These are phyloP conservation scores for Colletotrichum falcatum DNA, from an alignment of 2,329 filamentous ascomycete genomes.

Conservation along the genomic window DNA sequence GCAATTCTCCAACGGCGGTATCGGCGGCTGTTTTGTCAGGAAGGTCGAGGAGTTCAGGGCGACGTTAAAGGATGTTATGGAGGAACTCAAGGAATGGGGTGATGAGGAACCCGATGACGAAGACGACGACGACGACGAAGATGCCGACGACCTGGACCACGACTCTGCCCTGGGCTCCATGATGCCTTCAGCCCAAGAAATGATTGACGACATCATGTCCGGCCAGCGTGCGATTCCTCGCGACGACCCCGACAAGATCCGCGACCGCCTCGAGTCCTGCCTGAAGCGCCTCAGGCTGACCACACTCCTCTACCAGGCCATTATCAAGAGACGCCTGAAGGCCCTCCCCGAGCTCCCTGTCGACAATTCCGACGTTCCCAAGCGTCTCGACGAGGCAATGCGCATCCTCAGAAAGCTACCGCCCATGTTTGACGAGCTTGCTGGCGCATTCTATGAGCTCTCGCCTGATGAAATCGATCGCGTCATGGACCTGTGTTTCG, in stretches of 20 bases:
- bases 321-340: slow-evolving; percentile 77
- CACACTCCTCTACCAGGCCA: slow-evolving; percentile 75
- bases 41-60: slow-evolving; percentile 81
- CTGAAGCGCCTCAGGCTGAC: slow-evolving; percentile 75
- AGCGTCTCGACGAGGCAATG: slow-evolving; percentile 68
- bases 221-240: slow-evolving; percentile 71
- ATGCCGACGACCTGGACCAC: slow-evolving; percentile 55
- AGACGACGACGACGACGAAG: slow-evolving; percentile 63
- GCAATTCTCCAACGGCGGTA: slow-evolving; percentile 72
- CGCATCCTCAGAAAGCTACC: slow-evolving; percentile 70
- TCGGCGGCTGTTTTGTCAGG: slow-evolving; percentile 76
- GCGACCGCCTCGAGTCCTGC: slow-evolving; percentile 72
- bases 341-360: slow-evolving; percentile 61
- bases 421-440: slow-evolving; percentile 76
- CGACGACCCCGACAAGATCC: slow-evolving; percentile 72
- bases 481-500: slow-evolving; percentile 69
- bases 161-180: slow-evolving; percentile 49
- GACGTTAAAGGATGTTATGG: slow-evolving; percentile 82
- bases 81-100: slow-evolving; percentile 90
- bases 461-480: slow-evolving; percentile 69
- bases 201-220: slow-evolving; percentile 77
- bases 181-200: slow-evolving; percentile 61
- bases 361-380: slow-evolving; percentile 48
- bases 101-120: slow-evolving; percentile 76
- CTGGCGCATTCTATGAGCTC: slow-evolving; percentile 78